Evolutionary conservation across 768 basidiomycete species (phyloP).

Genomic region (Lentinula edodes): DNA sequence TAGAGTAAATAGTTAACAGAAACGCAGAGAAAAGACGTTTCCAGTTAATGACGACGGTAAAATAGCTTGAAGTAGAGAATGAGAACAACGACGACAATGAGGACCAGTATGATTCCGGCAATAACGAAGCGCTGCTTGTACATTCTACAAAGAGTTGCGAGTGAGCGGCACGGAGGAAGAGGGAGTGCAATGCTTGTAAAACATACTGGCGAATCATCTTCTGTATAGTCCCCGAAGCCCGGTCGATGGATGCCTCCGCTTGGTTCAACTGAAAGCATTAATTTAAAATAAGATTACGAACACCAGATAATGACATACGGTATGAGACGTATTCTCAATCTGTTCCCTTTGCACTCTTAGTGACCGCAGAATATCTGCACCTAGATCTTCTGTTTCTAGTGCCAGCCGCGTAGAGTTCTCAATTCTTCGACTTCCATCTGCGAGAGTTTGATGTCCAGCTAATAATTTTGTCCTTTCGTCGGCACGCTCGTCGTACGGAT

Average conservation of each 20-base stretch:
- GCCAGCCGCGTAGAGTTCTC: conserved; percentile 81
- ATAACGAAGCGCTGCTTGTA: conserved; percentile 85
- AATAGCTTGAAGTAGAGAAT: conserved; percentile 64
- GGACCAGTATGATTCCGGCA: conserved; percentile 68
- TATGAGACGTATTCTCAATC: conserved; percentile 83
- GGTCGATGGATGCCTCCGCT: conserved; percentile 81
- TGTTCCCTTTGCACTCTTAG: conserved; percentile 83
- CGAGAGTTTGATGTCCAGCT: conserved; percentile 62
- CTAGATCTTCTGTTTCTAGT: conserved; percentile 88
- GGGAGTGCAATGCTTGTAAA: background rate
- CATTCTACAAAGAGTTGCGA: conserved; percentile 53
- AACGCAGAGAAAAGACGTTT: background rate
- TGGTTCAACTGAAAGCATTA: conserved; percentile 50
- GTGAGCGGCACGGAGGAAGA: background rate
- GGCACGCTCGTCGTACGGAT: conserved; percentile 56
- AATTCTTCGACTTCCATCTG: conserved; percentile 70
- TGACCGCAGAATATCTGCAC: conserved; percentile 80
- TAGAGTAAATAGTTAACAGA: background rate
- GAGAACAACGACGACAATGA: conserved; percentile 66
- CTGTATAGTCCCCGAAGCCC: conserved; percentile 84
- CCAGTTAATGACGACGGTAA: conserved; percentile 4
- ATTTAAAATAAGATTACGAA: background rate
- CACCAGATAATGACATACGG: conserved; percentile 37
- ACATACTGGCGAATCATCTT: conserved; percentile 89
- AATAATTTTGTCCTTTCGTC: conserved; percentile 71